Evolutionary conservation across 2,329 filamentous ascomycete species (phyloP).

Genomic region (Orbilia brochopaga): DNA sequence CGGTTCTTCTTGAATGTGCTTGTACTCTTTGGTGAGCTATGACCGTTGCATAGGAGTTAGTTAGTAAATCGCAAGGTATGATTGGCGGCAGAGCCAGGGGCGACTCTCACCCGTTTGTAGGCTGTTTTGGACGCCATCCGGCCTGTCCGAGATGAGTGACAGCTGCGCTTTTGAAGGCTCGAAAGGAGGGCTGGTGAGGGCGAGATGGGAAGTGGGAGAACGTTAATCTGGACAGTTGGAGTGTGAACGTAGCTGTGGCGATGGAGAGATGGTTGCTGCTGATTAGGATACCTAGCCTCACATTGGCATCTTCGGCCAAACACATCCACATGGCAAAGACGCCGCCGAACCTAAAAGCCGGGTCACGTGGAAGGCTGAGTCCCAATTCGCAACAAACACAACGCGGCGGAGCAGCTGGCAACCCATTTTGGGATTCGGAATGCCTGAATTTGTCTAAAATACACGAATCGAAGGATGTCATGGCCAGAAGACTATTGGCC

Average conservation of each 20-base stretch:
- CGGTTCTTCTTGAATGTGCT: slow-evolving; percentile 73
- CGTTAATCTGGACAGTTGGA: neutral
- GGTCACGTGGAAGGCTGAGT: slow-evolving; percentile 8
- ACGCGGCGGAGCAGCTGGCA: neutral
- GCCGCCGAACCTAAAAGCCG: neutral
- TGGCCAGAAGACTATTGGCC: no score
- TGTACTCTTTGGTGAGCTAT: slow-evolving; percentile 69
- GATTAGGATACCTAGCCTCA: neutral
- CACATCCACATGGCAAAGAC: neutral
- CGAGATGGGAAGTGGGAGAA: neutral
- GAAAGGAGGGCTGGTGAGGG: neutral
- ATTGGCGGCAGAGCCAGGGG: slow-evolving; percentile 33
- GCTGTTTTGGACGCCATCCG: slow-evolving; percentile 54
- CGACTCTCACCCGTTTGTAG: slow-evolving; percentile 52
- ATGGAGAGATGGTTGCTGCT: neutral
- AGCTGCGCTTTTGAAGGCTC: neutral
- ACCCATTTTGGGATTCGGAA: no score
- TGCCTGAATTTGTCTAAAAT: no score
- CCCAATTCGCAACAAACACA: slow-evolving; percentile 7
- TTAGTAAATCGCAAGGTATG: slow-evolving; percentile 15
- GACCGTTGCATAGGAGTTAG: slow-evolving; percentile 27
- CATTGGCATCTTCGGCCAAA: neutral
- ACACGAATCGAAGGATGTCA: no score
- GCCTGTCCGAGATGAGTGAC: slow-evolving; percentile 5
- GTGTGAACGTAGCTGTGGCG: neutral